Evolutionary conservation across 805 yeast genomes (phyloP), one percentile per base, ranked within the genome.

Genomic region (Wickerhamomyces chaumierensis): DNA sequence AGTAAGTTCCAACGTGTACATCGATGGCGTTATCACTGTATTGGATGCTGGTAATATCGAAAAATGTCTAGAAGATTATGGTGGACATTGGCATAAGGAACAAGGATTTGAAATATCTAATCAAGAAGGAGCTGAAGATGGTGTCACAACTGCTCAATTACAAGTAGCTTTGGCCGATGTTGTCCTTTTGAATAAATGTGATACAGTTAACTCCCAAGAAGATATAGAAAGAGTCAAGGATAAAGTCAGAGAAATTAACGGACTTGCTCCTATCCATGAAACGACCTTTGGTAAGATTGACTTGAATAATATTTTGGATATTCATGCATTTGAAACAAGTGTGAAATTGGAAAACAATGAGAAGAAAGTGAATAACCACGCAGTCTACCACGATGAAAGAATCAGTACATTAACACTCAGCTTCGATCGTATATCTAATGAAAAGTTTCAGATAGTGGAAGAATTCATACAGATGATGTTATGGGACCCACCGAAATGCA

Each of bases 91-190:
- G 75, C 86, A 77, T 51, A 62, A 69, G 18, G 65, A 62, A 8
- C 57, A 63, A 11, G 68, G 63, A 2, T 48, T 59, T 11, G 62
- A n/a, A n/a, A n/a, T n/a, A n/a, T n/a, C n/a, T n/a, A n/a, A 64
- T 5, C 61, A 65, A 6, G 47, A 58, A 16, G 58, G 60, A 34
- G 76, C 74, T 11, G 62, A 61, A 23, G 31, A 28, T 6, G 62
- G 68, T 5, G 53, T 77, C 13, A 80, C 94, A 0, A 81, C 94
- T 2, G 96, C 97, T 0, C 87, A 82, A 53, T 65, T 85, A 25
- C 98, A 92, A 61, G 71, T 92, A 17, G 94, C 95, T 0, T 62
- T 87, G 54, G 96, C 96, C 0, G 98, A 92, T 57, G 75, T 75
- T 5, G 66, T 92, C 1, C 51, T 92, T 11, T 46, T 92, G 42